Evolutionary conservation across 257 asterid genomes (phyloP), one percentile per base, ranked within the genome.

Genomic region (Verbena officinalis): DNA sequence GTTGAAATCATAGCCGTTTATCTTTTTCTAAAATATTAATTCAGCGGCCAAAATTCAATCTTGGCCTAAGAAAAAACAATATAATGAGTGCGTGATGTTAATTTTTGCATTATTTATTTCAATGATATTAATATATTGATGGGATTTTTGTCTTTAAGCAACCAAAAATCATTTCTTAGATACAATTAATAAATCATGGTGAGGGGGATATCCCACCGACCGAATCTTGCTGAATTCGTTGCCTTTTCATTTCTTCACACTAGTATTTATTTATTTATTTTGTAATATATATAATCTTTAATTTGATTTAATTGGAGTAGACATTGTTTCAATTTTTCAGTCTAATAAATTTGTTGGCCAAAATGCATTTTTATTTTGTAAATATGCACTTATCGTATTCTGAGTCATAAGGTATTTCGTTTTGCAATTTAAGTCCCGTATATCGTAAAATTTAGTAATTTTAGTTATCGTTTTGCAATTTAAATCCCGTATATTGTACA

Each of bases 201-300:
- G 86, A 83, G 65, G 63, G 53, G 55, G 83, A 78, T 73, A 75
- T 78, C 72, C 56, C 66, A 81, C 77, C 90, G 17, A 31, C 74
- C 75, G 34, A 76, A 84, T 81, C 86, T 56, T 68, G 40, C 8
- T 36, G 11, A 5, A 36, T 36, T 36, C 1, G 40, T 36, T 36
- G 53, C 30, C 55, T 57, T 60, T 42, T 45, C 12, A 19, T 71
- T 62, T 24, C 8, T 59, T 43, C 23, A 20, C 56, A 40, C 57
- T 15, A 65, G 9, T 54, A 39, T 46, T 53, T 40, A 53, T 5
- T 19, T 45, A 0, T 20, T 17, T 52, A 23, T 43, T 30, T 34
- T 9, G 3, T 30, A 30, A 30, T 30, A 30, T 30, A 30, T 30
- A 2, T 7, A 30, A 30, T n/a, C n/a, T n/a, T n/a, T n/a, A n/a